Percentiles rank a stretch among this genome's conserved stretches.
Evolutionary conservation across 192 early-diverging fungal species (phyloP).

Genomic region (Oehlia diaphana): DNA sequence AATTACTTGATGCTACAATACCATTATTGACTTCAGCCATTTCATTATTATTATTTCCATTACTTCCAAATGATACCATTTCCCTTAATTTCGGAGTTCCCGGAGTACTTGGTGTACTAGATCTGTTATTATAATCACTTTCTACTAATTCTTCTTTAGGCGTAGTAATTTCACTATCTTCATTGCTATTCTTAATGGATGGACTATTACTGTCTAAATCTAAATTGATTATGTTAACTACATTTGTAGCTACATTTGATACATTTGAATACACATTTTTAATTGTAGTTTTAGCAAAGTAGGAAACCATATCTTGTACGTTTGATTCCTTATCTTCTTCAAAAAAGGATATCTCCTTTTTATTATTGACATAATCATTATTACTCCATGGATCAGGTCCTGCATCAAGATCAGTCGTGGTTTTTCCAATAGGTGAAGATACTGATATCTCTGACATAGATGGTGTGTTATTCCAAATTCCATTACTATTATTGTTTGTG

Average conservation of each 20-base stretch:
- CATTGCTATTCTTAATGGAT: not conserved
- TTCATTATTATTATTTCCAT: not conserved
- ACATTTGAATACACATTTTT: not conserved
- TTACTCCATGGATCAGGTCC: conserved; percentile 24
- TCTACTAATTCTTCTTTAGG: not conserved
- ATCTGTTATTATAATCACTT: not conserved
- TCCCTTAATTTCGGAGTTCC: not conserved
- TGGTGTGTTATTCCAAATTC: not conserved
- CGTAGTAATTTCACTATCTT: not conserved
- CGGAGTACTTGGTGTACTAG: not conserved
- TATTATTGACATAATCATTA: not conserved
- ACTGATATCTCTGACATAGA: not conserved
- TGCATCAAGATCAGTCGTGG: not conserved
- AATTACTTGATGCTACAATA: not conserved
- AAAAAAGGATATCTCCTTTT: too few relatives aligned
- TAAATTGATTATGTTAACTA: not conserved
- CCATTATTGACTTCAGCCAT: not conserved
- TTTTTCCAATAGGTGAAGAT: not conserved
- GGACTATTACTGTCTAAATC: not conserved
- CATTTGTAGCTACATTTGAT: not conserved
- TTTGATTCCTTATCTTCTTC: not conserved
- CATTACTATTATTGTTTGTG: not conserved
- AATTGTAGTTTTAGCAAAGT: conserved; percentile 14
- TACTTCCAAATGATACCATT: conserved; percentile 17
- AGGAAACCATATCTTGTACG: not conserved